Evolutionary conservation across 495 filamentous ascomycete genomes (phyloP).

Genomic region (Hyaloscypha finlandica): DNA sequence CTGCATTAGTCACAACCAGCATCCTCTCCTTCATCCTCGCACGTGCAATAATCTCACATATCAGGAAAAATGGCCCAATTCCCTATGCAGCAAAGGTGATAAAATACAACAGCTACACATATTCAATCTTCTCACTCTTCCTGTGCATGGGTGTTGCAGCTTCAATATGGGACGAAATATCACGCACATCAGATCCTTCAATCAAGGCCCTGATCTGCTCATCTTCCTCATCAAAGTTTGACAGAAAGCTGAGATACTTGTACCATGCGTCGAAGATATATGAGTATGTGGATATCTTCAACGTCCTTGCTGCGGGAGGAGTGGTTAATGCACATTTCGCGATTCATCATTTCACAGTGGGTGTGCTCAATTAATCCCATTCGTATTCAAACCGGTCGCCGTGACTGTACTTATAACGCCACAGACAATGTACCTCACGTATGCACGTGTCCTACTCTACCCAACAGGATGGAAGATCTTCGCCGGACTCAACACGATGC

Average conservation of each 20-base stretch:
- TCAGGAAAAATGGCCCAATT: slow-evolving; percentile 4
- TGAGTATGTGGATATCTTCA: slow-evolving; percentile 21
- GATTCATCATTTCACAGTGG: slow-evolving; percentile 16
- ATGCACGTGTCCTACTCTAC: background rate
- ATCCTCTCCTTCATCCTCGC: background rate
- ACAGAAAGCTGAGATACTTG: background rate
- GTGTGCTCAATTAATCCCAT: background rate
- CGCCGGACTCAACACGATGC: slow-evolving; percentile 11
- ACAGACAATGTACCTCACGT: slow-evolving; percentile 4
- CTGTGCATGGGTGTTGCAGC: background rate
- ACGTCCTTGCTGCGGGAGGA: slow-evolving; percentile 15
- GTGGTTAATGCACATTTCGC: slow-evolving; percentile 14
- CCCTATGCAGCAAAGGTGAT: background rate
- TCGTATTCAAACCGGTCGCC: background rate
- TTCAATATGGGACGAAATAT: background rate
- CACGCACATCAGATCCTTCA: background rate
- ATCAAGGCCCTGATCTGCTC: slow-evolving; percentile 3
- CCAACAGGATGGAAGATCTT: slow-evolving; percentile 13
- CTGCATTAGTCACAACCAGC: background rate
- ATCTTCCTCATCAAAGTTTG: background rate
- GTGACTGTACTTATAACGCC: background rate
- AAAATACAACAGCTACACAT: slow-evolving; percentile 12
- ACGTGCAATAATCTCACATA: background rate
- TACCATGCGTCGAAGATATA: slow-evolving; percentile 15
- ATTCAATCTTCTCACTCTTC: slow-evolving; percentile 9